These are phyloP conservation scores for Colletotrichum sp. DNA, from an alignment of 2,329 filamentous ascomycete species.

Conservation along the genomic window DNA sequence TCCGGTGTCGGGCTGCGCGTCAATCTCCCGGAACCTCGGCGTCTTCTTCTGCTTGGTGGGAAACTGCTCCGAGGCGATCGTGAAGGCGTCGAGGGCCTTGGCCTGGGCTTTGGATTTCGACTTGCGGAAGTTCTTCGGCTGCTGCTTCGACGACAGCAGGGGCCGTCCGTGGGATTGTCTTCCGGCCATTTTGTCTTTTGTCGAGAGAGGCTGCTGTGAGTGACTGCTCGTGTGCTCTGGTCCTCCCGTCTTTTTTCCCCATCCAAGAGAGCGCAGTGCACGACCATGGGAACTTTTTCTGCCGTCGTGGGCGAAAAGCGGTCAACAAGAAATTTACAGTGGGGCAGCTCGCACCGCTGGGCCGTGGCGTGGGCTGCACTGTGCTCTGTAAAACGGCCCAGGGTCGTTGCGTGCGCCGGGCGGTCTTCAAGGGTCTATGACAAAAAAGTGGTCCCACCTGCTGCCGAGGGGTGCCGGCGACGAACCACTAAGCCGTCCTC, in stretches of 20 bases:
- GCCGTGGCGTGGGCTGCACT: not conserved
- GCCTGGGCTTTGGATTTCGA: slow-evolving; percentile 53
- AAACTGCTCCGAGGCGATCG: slow-evolving; percentile 59
- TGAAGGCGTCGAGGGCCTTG: slow-evolving; percentile 62
- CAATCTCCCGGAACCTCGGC: slow-evolving; percentile 56
- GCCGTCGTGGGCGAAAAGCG: slow-evolving; percentile 23
- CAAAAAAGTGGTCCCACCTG: slow-evolving; percentile 2
- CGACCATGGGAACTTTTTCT: slow-evolving; percentile 15
- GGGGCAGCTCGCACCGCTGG: not conserved
- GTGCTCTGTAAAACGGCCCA: not conserved
- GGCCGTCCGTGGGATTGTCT: slow-evolving; percentile 64
- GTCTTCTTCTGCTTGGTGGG: slow-evolving; percentile 52
- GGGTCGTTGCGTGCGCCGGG: not conserved
- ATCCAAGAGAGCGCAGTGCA: not conserved
- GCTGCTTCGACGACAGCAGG: slow-evolving; percentile 43
- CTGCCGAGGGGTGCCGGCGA: slow-evolving; percentile 4
- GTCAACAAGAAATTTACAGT: slow-evolving; percentile 22
- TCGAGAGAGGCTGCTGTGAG: not conserved
- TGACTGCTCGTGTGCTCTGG: not conserved
- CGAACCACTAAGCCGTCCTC: slow-evolving; percentile 12
- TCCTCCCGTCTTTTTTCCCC: not conserved
- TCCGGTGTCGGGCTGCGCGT: slow-evolving; percentile 38
- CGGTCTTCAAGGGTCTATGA: slow-evolving; percentile 2
- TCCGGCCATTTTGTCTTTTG: slow-evolving; percentile 54
- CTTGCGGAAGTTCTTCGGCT: slow-evolving; percentile 42